Conservation (phyloP, 1,139 yeast genomes). For the Hanseniaspora gamundiae region DNA sequence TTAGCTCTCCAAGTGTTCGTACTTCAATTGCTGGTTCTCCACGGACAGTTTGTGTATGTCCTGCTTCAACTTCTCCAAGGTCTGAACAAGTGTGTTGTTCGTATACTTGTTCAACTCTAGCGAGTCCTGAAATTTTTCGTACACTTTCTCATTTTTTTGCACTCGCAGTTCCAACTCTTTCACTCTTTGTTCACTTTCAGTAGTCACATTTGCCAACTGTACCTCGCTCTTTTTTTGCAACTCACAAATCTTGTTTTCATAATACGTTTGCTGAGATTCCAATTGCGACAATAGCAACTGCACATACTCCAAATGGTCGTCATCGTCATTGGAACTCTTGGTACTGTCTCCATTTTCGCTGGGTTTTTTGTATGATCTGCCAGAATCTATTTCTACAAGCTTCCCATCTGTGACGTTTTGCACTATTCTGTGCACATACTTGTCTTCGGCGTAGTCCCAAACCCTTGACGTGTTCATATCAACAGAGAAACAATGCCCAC, state of each 20-base stretch:
- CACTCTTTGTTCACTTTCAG: neutral
- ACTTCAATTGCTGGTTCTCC: constrained; percentile 17
- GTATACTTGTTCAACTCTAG: constrained; percentile 22
- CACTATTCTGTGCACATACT: constrained; percentile 76
- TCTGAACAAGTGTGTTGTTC: constrained; percentile 29
- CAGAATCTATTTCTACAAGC: constrained; percentile 51
- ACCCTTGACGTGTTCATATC: constrained; percentile 75
- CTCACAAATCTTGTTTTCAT: constrained; percentile 48
- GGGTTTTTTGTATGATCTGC: constrained; percentile 11
- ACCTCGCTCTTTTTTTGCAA: constrained; percentile 21
- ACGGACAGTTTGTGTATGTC: constrained; percentile 19
- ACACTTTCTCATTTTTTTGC: constrained; percentile 1
- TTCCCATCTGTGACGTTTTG: constrained; percentile 83
- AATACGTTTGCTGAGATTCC: constrained; percentile 82
- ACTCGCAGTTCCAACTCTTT: neutral
- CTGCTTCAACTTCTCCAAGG: constrained; percentile 17
- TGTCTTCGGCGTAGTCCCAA: constrained; percentile 93
- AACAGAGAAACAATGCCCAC: constrained; percentile 90
- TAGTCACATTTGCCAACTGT: neutral
- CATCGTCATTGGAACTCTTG: constrained; percentile 14
- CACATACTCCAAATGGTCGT: constrained; percentile 64
- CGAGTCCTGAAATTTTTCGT: constrained; percentile 1
- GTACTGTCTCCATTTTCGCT: constrained; percentile 26
- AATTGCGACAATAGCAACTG: constrained; percentile 67
- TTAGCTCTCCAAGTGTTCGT: constrained; percentile 38